Percentiles rank a stretch among this genome's conserved stretches.
Evolutionary conservation across 106 monocot genomes (phyloP).

Genomic region (Acorus gramineus): DNA sequence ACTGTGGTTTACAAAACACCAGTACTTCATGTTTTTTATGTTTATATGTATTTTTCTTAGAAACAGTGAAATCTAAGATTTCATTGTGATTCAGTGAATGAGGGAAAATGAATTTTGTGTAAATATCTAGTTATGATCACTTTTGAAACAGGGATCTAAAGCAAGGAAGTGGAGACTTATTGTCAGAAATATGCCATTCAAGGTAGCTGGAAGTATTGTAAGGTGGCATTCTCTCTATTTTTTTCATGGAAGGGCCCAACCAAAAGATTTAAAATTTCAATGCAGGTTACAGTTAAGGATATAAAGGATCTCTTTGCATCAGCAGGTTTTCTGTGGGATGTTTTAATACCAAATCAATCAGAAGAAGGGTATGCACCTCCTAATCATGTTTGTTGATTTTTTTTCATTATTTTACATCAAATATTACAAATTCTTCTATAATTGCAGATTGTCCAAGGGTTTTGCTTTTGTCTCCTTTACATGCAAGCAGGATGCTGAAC

Average conservation of each 20-base stretch:
- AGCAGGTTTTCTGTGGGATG: conserved; percentile 89
- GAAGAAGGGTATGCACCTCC: conserved; percentile 45
- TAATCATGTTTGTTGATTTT: neutral
- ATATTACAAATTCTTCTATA: neutral
- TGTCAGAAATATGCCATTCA: conserved; percentile 91
- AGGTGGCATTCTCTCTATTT: no score
- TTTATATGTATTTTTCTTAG: no score
- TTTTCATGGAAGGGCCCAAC: neutral
- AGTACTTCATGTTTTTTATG: no score
- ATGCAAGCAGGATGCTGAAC: conserved; percentile 83
- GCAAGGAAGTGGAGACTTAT: conserved; percentile 90
- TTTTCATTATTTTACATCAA: conserved; percentile 4
- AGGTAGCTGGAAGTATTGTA: conserved; percentile 25
- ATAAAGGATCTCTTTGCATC: conserved; percentile 57
- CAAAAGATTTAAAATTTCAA: conserved; percentile 1
- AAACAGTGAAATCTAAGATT: no score
- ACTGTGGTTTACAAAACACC: no score
- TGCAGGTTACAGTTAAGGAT: conserved; percentile 67
- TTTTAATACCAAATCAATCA: conserved; percentile 61
- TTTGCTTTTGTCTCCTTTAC: conserved; percentile 97
- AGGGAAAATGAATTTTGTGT: no score
- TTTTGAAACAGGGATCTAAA: conserved; percentile 23
- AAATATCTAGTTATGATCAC: no score
- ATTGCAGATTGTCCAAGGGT: conserved; percentile 76
- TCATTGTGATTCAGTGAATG: no score